Conservation (phyloP, 192 early-diverging fungal genomes). For the Backusella liffmaniae region DNA sequence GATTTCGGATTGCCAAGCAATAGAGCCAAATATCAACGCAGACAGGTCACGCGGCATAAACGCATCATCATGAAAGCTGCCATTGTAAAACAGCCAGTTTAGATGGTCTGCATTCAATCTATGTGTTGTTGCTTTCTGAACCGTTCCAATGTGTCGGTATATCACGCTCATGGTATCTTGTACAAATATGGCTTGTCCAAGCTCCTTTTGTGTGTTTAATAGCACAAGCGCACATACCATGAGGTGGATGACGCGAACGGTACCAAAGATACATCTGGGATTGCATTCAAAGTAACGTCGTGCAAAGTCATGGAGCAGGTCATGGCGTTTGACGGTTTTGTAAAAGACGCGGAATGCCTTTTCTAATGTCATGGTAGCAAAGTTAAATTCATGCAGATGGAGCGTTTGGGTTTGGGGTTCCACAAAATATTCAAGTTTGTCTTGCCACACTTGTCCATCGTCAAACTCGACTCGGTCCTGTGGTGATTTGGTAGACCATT, state of each 20-base stretch:
- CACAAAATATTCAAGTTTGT: background rate
- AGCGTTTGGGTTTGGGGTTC: background rate
- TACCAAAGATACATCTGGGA: constrained; percentile 50
- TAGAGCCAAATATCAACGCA: background rate
- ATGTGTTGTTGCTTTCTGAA: background rate
- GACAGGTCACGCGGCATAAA: constrained; percentile 3
- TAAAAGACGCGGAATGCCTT: constrained; percentile 55
- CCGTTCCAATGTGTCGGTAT: constrained; percentile 25
- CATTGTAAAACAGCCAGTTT: background rate
- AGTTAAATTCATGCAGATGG: constrained; percentile 28
- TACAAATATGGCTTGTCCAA: constrained; percentile 70
- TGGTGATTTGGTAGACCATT: background rate
- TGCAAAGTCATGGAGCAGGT: constrained; percentile 88
- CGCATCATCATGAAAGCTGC: background rate
- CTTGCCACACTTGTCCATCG: background rate
- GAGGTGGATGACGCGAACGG: constrained; percentile 68
- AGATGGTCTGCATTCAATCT: background rate
- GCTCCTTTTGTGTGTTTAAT: constrained; percentile 79
- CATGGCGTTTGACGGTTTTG: constrained; percentile 77
- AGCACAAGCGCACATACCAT: constrained; percentile 83
- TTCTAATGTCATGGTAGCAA: constrained; percentile 19
- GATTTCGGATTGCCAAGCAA: constrained; percentile 22
- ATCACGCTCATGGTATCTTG: constrained; percentile 62
- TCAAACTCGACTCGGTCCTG: background rate
- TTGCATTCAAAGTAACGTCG: constrained; percentile 84